These are phyloP conservation scores for Phytophthora crassamura DNA, from an alignment of 352 stramenopile species.

Conservation along the genomic window DNA sequence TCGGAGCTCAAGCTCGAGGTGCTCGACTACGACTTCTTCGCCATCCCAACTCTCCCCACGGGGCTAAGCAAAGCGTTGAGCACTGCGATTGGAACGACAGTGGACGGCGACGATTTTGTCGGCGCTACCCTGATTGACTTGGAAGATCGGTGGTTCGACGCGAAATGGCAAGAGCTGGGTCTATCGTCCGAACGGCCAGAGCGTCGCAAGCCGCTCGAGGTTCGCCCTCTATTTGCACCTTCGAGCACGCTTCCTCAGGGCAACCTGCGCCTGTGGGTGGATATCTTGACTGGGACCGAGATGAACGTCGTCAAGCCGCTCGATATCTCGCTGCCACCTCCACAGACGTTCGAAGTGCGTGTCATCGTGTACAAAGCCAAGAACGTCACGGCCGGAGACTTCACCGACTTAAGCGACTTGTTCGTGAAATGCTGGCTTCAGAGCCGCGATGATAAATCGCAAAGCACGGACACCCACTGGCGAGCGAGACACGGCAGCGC, in stretches of 20 bases:
- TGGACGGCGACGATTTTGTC: slow-evolving; percentile 89
- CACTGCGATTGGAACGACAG: slow-evolving; percentile 51
- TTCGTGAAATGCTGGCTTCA: slow-evolving; percentile 93
- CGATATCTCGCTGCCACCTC: slow-evolving; percentile 83
- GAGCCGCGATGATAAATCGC: slow-evolving; percentile 67
- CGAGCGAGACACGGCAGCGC: slow-evolving; percentile 85
- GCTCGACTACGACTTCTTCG: slow-evolving; percentile 79
- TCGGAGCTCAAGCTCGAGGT: slow-evolving; percentile 76
- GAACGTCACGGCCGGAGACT: slow-evolving; percentile 85
- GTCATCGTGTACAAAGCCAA: slow-evolving; percentile 93
- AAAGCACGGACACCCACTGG: slow-evolving; percentile 93
- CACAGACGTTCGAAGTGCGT: slow-evolving; percentile 88
- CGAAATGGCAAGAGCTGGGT: slow-evolving; percentile 84
- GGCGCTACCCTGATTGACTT: slow-evolving; percentile 93
- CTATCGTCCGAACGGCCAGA: slow-evolving; percentile 34
- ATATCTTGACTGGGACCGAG: slow-evolving; percentile 85
- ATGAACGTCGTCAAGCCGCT: slow-evolving; percentile 74
- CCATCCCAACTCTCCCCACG: slow-evolving; percentile 56
- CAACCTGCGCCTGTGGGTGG: slow-evolving; percentile 85
- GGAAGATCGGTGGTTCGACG: slow-evolving; percentile 93
- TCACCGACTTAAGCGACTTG: slow-evolving; percentile 90
- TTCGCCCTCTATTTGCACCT: slow-evolving; percentile 71
- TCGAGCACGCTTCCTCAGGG: slow-evolving; percentile 78
- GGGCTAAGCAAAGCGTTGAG: slow-evolving; percentile 61
- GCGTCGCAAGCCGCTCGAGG: slow-evolving; percentile 66